Base-by-base conservation (phyloP, 225 moss, liverwort and hornwort genomes). In the Physcomitrellopsis africana region DNA sequence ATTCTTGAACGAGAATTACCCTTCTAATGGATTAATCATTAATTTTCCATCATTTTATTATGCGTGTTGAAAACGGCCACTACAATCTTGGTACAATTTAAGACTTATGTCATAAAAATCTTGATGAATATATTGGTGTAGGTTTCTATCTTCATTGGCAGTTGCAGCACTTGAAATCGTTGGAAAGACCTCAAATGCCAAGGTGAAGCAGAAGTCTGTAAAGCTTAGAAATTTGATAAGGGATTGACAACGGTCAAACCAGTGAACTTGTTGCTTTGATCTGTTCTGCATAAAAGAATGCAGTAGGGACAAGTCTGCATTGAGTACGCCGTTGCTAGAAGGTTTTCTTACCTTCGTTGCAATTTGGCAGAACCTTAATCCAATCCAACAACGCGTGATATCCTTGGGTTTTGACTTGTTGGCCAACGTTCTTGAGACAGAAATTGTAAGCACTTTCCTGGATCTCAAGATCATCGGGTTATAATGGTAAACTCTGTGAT, bases 101-200 rank as follows among this genome's bases (percentile, higher is more conserved):
- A 27, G 22, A 15, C 29, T 3, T 6, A 49, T 11, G 16, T 47
- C 70, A 53, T 13, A 23, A 56, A 72, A 55, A 7, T 17, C n/a
- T 5, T 66, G 44, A 45, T 47, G 12, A n/a, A 14, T 62, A n/a
- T 20, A 20, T 68, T 68, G 78, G 20, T 84, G 79, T 85, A 94
- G 94, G 80, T 94, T 88, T 74, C 65, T 92, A 64, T 86, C 90
- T 19, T 72, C 92, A 47, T 74, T 94, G 77, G 87, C 92, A 56
- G 85, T 90, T 49, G 84, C 92, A 84, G 94, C 90, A 42, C 94
- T 94, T 72, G 83, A 87, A 76, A 75, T 94, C 64, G 70, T 79
- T 71, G 85, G 86, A 61, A 82, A 86, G 81, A 81, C 75, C 76
- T 64, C 74, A 49, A 82, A 73, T 70, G 76, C 81, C 32, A 86